Percentiles rank a stretch among this genome's conserved stretches.
These are phyloP conservation scores for Acorus calamus DNA, from an alignment of 106 monocot species.

Conservation along the genomic window DNA sequence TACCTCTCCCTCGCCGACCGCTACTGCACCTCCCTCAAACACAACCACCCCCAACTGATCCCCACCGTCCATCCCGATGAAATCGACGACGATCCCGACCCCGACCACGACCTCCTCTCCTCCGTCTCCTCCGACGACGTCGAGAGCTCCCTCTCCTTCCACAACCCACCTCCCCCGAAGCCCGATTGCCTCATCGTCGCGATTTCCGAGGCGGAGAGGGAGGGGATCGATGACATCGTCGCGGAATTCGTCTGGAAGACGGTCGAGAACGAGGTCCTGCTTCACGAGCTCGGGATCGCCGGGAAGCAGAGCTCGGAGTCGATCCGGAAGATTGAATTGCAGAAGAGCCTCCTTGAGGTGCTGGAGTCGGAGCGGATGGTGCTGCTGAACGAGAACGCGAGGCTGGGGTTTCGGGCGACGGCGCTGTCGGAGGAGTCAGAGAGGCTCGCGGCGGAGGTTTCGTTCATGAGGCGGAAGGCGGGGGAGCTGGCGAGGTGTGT, in stretches of 20 bases:
- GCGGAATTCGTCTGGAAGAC: conserved; percentile 42
- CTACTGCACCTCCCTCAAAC: conserved; percentile 45
- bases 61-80: conserved; percentile 29
- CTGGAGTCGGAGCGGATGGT: conserved; percentile 86
- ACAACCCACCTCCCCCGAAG: not conserved
- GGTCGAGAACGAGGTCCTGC: conserved; percentile 56
- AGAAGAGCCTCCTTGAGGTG: conserved; percentile 73
- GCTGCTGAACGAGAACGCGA: conserved; percentile 73
- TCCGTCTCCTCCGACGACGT: conserved; percentile 35
- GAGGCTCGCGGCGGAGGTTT: conserved; percentile 47
- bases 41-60: conserved; percentile 8
- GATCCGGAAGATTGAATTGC: conserved; percentile 62
- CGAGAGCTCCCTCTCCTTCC: conserved; percentile 71
- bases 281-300: conserved; percentile 17
- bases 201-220: not conserved
- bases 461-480: conserved; percentile 53
- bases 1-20: conserved; percentile 88
- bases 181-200: no score
- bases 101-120: conserved; percentile 9
- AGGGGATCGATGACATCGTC: conserved; percentile 17
- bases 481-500: conserved; percentile 63
- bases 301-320: conserved; percentile 35
- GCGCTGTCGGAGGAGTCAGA: conserved; percentile 52
- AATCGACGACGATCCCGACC: conserved; percentile 13
- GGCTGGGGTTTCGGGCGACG: conserved; percentile 44